These are phyloP conservation scores for Sporothrix pseudoabietina DNA, from an alignment of 2,329 filamentous ascomycete species.

Conservation along the genomic window DNA sequence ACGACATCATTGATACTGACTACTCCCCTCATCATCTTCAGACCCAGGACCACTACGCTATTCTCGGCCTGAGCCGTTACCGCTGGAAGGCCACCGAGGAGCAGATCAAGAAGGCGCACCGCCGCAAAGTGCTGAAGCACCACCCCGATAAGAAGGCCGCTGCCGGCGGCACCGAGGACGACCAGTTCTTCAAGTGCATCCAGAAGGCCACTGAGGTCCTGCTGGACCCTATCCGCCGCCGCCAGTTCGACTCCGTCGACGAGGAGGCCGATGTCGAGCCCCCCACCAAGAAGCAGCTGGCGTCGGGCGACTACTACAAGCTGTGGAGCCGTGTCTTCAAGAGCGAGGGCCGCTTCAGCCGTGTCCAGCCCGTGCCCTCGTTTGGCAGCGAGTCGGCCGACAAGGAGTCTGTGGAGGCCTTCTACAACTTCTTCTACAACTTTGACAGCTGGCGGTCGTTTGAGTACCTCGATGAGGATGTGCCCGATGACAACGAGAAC, in stretches of 20 bases:
- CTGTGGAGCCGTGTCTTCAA: conserved; percentile 90
- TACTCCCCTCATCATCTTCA: conserved; percentile 49
- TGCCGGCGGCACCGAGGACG: conserved; percentile 81
- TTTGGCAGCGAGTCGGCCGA: conserved; percentile 82
- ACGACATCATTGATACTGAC: background rate
- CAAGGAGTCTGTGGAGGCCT: conserved; percentile 87
- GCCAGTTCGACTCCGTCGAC: conserved; percentile 96
- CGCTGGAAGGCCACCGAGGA: conserved; percentile 92
- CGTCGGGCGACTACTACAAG: conserved; percentile 90
- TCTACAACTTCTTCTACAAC: conserved; percentile 99
- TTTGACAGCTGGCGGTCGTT: conserved; percentile 98
- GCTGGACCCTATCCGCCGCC: conserved; percentile 84
- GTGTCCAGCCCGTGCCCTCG: conserved; percentile 80
- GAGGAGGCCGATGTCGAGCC: conserved; percentile 90
- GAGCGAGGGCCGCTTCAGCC: conserved; percentile 89
- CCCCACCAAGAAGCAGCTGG: conserved; percentile 83
- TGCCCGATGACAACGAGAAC: conserved; percentile 98
- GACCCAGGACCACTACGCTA: conserved; percentile 96
- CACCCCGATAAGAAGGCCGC: conserved; percentile 99
- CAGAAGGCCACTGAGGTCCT: conserved; percentile 96
- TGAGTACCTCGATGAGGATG: conserved; percentile 98
- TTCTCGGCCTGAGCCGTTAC: conserved; percentile 90
- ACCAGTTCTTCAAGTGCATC: conserved; percentile 99
- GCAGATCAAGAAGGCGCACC: conserved; percentile 98
- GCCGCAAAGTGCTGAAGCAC: conserved; percentile 99